A percentile compares a stretch with the other conserved stretches of the same genome.
Conservation (phyloP, 2,329 filamentous ascomycete species). For the Lasiodiplodia theobromae region DNA sequence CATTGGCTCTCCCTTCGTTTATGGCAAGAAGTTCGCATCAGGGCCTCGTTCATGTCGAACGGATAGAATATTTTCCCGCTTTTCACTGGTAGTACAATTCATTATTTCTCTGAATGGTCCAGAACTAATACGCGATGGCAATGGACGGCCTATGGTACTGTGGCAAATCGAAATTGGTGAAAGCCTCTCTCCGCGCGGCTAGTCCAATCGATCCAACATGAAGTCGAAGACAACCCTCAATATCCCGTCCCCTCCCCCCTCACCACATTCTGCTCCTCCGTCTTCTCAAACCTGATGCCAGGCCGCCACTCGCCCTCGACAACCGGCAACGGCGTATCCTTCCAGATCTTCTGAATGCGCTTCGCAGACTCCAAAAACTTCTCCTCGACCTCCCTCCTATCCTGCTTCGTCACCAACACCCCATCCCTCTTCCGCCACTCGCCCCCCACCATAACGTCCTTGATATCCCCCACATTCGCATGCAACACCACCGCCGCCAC, state of each 20-base stretch:
- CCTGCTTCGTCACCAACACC: slow-evolving; percentile 39
- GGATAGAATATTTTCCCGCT: too few relatives aligned
- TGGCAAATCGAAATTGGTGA: too few relatives aligned
- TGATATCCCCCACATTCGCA: slow-evolving; percentile 60
- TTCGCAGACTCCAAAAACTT: slow-evolving; percentile 35
- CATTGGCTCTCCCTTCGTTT: too few relatives aligned
- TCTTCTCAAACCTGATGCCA: not conserved
- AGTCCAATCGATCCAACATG: too few relatives aligned
- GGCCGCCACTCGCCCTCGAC: slow-evolving; percentile 21
- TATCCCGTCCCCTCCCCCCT: slow-evolving; percentile 30
- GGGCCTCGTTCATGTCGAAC: too few relatives aligned
- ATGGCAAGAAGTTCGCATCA: too few relatives aligned
- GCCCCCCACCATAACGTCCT: slow-evolving; percentile 60
- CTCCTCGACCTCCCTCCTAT: slow-evolving; percentile 33
- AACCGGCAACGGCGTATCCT: slow-evolving; percentile 29
- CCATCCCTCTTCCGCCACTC: slow-evolving; percentile 57
- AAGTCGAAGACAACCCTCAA: not conserved
- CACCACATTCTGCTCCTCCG: slow-evolving; percentile 21
- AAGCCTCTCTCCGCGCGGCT: too few relatives aligned
- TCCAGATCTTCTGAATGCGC: slow-evolving; percentile 36
- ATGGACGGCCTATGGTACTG: too few relatives aligned
- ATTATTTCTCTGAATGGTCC: too few relatives aligned
- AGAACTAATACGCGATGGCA: too few relatives aligned
- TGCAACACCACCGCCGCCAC: slow-evolving; percentile 65
- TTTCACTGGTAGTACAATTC: too few relatives aligned